These are phyloP conservation scores for Oryza brachyantha DNA, from an alignment of 176 grass and related monocot species.

Conservation along the genomic window DNA sequence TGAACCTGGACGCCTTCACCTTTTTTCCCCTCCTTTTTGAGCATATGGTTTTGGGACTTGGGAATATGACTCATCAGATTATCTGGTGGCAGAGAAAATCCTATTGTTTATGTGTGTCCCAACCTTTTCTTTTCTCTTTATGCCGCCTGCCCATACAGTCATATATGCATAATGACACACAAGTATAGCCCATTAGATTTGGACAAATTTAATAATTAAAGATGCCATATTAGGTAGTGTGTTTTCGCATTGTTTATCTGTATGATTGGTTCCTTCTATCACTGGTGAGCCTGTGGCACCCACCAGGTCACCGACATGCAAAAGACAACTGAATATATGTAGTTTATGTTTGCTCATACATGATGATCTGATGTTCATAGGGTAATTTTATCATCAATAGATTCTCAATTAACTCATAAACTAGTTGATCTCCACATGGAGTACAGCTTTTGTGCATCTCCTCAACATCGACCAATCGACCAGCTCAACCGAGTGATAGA, in stretches of 20 bases:
- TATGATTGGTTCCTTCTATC: slow-evolving; percentile 14
- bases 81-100: slow-evolving; percentile 8
- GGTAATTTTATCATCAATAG: background rate
- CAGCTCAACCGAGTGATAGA: background rate
- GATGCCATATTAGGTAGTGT: slow-evolving; percentile 3
- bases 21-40: slow-evolving; percentile 10
- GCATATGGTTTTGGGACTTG: slow-evolving; percentile 18
- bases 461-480: background rate
- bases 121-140: slow-evolving; percentile 12
- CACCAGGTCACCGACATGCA: background rate
- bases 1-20: slow-evolving; percentile 63
- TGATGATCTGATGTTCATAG: slow-evolving; percentile 5
- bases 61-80: slow-evolving; percentile 30
- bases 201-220: slow-evolving; percentile 20
- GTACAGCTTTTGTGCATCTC: background rate
- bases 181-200: background rate
- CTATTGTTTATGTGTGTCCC: background rate
- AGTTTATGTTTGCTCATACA: background rate
- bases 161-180: slow-evolving; percentile 21
- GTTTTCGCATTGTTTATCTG: slow-evolving; percentile 6
- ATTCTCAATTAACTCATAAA: background rate
- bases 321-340: background rate
- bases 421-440: background rate
- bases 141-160: slow-evolving; percentile 39
- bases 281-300: background rate